Evolutionary conservation across 345 rosid genomes (phyloP), one percentile per base, ranked within the genome.

Genomic region (Cochlearia excelsa): DNA sequence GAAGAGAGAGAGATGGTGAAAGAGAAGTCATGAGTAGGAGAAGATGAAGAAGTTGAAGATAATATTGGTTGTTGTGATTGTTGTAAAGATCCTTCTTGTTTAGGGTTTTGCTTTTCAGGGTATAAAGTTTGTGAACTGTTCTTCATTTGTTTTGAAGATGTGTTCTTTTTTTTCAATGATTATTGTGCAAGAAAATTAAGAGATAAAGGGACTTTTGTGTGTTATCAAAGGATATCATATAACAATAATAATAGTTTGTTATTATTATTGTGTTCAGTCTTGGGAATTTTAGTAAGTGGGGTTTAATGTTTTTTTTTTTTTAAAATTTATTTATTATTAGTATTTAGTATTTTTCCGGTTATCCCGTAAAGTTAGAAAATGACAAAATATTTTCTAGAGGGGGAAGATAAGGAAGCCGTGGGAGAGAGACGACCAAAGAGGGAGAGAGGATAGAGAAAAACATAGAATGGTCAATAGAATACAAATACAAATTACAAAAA

Each of bases 21-120:
- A 59, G 99, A 89, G 77, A 93, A 93, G 64, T 93, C 99, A 77
- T 81, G 97, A 57, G 90, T 65, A 31, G 99, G 97, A 72, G 99
- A 89, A 9, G 99, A 84, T 47, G 87, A 70, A 71, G 66, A 4
- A 0, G 95, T 33, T 33, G 35, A 33, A 2, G 40, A 53, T 33
- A 97, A 89, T 65, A 83, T 67, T 46, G 85, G 80, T 30, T 88
- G 41, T 33, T 33, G 35, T 30, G 90, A 49, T 33, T 33, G 35
- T 34, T 42, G 51, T 8, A 43, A 43, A 67, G 86, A 16, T 16
- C 23, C 54, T 50, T 77, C 68, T 33, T 65, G 72, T 37, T 61
- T 79, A 44, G 73, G 54, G 67, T 74, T 77, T 51, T 28, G 70
- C 57, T 77, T 82, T 74, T 63, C 74, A 51, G 51, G 23, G 23